These are phyloP conservation scores for Phytophthora fragariaefolia DNA, from an alignment of 352 stramenopile species.

Conservation along the genomic window DNA sequence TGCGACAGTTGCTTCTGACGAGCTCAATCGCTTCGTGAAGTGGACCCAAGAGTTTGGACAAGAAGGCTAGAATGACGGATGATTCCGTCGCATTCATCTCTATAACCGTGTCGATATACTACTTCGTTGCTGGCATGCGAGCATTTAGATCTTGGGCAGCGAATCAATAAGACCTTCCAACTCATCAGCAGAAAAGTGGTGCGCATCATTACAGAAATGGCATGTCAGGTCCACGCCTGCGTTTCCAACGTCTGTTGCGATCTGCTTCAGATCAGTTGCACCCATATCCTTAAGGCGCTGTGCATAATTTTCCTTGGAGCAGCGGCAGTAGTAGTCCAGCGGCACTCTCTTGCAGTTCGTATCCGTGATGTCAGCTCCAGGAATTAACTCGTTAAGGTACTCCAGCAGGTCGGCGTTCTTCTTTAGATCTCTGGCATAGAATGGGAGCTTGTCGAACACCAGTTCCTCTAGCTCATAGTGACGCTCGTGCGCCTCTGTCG, in stretches of 20 bases:
- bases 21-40: slow-evolving; percentile 97
- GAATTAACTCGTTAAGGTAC: slow-evolving; percentile 82
- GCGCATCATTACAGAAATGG: slow-evolving; percentile 87
- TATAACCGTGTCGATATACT: slow-evolving; percentile 39
- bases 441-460: slow-evolving; percentile 56
- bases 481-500: slow-evolving; percentile 53
- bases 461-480: slow-evolving; percentile 75
- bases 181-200: slow-evolving; percentile 67
- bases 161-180: slow-evolving; percentile 47
- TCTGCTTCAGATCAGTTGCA: slow-evolving; percentile 48
- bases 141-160: slow-evolving; percentile 30
- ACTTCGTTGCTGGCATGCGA: slow-evolving; percentile 15
- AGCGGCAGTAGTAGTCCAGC: slow-evolving; percentile 87
- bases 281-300: slow-evolving; percentile 62
- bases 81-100: slow-evolving; percentile 25
- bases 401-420: slow-evolving; percentile 66
- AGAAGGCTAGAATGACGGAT: slow-evolving; percentile 90
- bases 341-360: slow-evolving; percentile 63
- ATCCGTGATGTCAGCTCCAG: slow-evolving; percentile 65
- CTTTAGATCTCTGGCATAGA: slow-evolving; percentile 54
- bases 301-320: slow-evolving; percentile 76
- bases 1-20: slow-evolving; percentile 95
- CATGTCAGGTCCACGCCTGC: slow-evolving; percentile 78
- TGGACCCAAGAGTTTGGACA: slow-evolving; percentile 99
- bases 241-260: slow-evolving; percentile 55